A percentile compares a stretch with the other conserved stretches of the same genome.
phyloP scores from a whole-genome alignment of 129 eudicot species.

The Sambucus nigra region DNA sequence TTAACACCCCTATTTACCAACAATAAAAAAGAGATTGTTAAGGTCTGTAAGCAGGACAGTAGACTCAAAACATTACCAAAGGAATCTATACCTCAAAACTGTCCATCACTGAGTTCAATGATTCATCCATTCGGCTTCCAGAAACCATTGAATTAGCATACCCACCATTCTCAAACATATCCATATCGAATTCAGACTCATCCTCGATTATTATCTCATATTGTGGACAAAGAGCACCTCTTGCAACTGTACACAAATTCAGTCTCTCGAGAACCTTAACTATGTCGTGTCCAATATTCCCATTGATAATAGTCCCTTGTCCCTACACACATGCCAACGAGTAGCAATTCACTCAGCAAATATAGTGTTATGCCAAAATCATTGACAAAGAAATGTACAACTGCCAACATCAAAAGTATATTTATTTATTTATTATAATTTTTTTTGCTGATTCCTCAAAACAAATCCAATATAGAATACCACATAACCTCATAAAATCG shows the following conservation, averaged over 20 bases:
- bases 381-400: no score
- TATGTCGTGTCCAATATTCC: no score
- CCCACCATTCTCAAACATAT: constrained; percentile 22
- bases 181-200: constrained; percentile 39
- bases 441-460: no score
- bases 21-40: not conserved
- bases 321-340: no score
- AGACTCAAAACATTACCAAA: not conserved
- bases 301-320: no score
- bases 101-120: constrained; percentile 24
- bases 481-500: no score
- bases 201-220: constrained; percentile 66
- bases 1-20: constrained; percentile 56
- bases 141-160: constrained; percentile 22
- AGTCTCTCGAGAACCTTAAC: no score
- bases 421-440: no score
- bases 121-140: constrained; percentile 23
- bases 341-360: no score
- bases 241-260: constrained; percentile 42
- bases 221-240: constrained; percentile 65
- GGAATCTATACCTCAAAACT: constrained; percentile 44
- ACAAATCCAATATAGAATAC: no score
- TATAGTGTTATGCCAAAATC: no score
- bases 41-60: constrained; percentile 1
- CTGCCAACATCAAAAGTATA: no score